phyloP scores from a whole-genome alignment of 2,329 filamentous ascomycete species.

The Clarireedia paspali region DNA sequence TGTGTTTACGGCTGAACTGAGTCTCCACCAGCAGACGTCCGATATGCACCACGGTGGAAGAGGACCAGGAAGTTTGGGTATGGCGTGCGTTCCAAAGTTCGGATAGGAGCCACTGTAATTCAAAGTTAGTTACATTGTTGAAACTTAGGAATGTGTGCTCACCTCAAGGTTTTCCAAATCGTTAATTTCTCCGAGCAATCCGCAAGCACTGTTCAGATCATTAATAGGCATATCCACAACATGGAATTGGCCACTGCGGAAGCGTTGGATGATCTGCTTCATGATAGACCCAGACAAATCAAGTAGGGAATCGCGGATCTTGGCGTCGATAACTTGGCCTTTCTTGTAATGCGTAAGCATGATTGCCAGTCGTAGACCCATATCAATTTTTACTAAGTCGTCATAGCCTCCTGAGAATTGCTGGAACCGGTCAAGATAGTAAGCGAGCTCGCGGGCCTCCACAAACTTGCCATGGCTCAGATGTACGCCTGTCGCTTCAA shows the following conservation, averaged over 20 bases:
- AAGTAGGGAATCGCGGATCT: conserved; percentile 31
- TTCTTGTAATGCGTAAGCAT: conserved; percentile 36
- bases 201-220: conserved; percentile 38
- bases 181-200: conserved; percentile 39
- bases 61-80: conserved; percentile 15
- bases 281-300: conserved; percentile 34
- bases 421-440: conserved; percentile 36
- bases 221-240: conserved; percentile 36
- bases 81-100: conserved; percentile 17
- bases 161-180: conserved; percentile 40
- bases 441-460: conserved; percentile 36
- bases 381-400: conserved; percentile 31
- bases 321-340: conserved; percentile 28
- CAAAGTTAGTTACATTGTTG: not conserved
- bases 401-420: conserved; percentile 36
- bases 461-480: conserved; percentile 33
- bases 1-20: conserved; percentile 13
- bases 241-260: conserved; percentile 36
- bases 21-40: conserved; percentile 21
- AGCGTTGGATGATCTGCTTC: conserved; percentile 35
- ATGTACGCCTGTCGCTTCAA: conserved; percentile 27
- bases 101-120: conserved; percentile 16
- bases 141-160: not conserved
- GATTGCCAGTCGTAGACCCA: conserved; percentile 39
- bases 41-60: conserved; percentile 13